Conservation (phyloP, 345 rosid genomes). For the Diplotaxis tenuifolia region DNA sequence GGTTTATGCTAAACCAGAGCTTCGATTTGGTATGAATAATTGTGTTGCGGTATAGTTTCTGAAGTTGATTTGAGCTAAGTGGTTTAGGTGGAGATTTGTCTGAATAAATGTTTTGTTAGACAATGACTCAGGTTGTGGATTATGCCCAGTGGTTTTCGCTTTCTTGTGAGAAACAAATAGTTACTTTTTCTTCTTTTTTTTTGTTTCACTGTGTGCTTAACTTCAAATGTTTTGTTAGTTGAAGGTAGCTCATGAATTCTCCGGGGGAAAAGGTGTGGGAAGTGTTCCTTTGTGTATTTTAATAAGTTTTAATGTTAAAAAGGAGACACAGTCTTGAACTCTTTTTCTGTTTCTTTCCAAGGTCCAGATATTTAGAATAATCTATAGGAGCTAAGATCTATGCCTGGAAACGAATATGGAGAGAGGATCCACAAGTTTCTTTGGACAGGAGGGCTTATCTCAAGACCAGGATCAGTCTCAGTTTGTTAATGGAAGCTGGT, state of each 20-base stretch:
- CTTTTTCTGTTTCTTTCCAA: constrained; percentile 25
- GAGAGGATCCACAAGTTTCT: constrained; percentile 88
- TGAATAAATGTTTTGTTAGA: not conserved
- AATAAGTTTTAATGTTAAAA: not conserved
- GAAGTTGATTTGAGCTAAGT: too few species aligned
- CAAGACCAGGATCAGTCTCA: constrained; percentile 67
- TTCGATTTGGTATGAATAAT: constrained; percentile 22
- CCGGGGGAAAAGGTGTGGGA: constrained; percentile 26
- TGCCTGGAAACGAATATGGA: constrained; percentile 97
- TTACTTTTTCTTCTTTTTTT: not conserved
- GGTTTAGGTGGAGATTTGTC: not conserved
- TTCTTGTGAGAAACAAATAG: not conserved
- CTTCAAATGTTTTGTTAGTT: too few species aligned
- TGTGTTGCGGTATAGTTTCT: not conserved
- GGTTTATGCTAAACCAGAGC: not conserved
- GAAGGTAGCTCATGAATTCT: constrained; percentile 38
- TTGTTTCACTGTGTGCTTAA: constrained; percentile 7
- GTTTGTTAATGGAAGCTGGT: constrained; percentile 65
- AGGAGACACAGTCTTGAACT: constrained; percentile 18
- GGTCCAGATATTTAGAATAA: constrained; percentile 32
- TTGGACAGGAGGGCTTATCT: constrained; percentile 66
- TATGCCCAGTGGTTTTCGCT: not conserved
- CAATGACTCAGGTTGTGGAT: too few species aligned
- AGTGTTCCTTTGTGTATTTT: constrained; percentile 16
- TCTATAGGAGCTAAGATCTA: constrained; percentile 53